Evolutionary conservation across 345 rosid genomes (phyloP), one percentile per base, ranked within the genome.

Genomic region (Viola odorata): DNA sequence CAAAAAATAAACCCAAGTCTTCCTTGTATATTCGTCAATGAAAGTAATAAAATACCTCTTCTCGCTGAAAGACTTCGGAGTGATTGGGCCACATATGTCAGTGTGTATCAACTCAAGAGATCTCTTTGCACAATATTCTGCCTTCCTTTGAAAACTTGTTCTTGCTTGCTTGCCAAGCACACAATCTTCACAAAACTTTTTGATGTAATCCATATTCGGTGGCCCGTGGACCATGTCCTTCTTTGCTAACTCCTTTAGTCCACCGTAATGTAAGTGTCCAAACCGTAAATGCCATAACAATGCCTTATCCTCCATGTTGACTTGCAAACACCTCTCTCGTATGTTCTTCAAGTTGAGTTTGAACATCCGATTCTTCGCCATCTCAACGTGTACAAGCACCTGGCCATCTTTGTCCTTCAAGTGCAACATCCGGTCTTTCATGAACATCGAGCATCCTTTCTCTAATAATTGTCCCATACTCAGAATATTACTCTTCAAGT

Each of bases 1-100:
- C 11, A 54, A 37, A 36, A 54, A 54, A 36, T 12, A 55, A 55
- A 55, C 44, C 59, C 17, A 55, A 32, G 40, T 37, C 15, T 51
- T 57, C 15, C 48, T 7, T 4, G 23, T 38, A 10, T 37, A 56
- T 6, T 56, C 60, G n/a, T 56, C 32, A 40, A 51, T 51, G 9
- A 51, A 51, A 16, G 9, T 51, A 15, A 51, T 51, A n/a, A 51
- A 15, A 9, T 51, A 56, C 45, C 32, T 40, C 8, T 57, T 57
- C 7, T 11, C 9, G 12, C 7, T 11, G 47, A 44, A 44, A 6
- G 47, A 44, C 12, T 23, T 11, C 7, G 47, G 47, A 44, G 47
- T 44, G 12, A 44, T 11, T 6, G 47, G 47, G 9, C 47, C 47
- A 44, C 12, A 44, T 6, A 44, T 44, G 47, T 44, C 47, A 44